These are phyloP conservation scores for Candolleomyces eurysporus DNA, from an alignment of 768 basidiomycete genomes.

Conservation along the genomic window DNA sequence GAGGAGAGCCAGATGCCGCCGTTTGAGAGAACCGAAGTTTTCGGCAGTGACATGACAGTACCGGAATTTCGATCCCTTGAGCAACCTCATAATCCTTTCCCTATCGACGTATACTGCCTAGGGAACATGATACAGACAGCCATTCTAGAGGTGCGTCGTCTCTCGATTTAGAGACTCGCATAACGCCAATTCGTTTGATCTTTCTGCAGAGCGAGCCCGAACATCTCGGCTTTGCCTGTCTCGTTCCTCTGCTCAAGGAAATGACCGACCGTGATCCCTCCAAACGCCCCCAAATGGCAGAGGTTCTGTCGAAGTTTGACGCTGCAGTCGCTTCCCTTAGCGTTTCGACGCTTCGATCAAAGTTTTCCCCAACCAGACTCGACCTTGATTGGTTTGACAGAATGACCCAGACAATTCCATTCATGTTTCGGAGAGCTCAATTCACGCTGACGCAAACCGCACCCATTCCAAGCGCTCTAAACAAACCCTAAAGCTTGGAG, in stretches of 20 bases:
- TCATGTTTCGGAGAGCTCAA: background rate
- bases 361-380: background rate
- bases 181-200: background rate
- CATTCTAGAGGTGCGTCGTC: background rate
- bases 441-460: background rate
- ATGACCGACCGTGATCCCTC: background rate
- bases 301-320: background rate
- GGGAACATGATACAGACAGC: background rate
- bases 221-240: background rate
- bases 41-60: background rate
- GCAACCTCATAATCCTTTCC: conserved; percentile 1
- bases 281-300: background rate
- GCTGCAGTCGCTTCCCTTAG: background rate
- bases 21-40: background rate
- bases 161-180: background rate
- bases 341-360: background rate
- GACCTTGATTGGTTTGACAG: background rate
- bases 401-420: background rate
- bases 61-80: background rate
- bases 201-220: background rate
- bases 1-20: conserved; percentile 1
- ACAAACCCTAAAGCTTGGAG: no score
- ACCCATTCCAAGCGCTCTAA: no score
- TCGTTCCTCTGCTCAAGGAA: background rate
- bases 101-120: conserved; percentile 3